Percentiles rank a stretch among this genome's conserved stretches.
These are phyloP conservation scores for Aaosphaeria pasadenensis DNA, from an alignment of 2,329 filamentous ascomycete genomes.

Conservation along the genomic window DNA sequence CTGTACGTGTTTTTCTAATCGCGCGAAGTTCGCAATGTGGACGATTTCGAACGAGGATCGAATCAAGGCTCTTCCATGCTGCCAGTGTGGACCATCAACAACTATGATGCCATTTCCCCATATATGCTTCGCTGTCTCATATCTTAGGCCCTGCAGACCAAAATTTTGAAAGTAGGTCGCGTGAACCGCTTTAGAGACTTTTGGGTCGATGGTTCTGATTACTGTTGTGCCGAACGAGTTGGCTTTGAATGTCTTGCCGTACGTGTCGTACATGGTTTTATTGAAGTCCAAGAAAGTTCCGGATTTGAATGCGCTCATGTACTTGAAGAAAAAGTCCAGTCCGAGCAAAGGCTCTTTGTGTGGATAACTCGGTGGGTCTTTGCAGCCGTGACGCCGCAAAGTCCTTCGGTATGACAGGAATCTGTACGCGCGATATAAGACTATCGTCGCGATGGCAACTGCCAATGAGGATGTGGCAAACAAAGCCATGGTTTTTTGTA, in stretches of 20 bases:
- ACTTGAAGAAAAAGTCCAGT: not conserved
- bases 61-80: conserved; percentile 5
- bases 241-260: conserved; percentile 8
- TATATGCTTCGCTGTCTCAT: conserved; percentile 2
- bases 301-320: not conserved
- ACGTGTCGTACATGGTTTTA: conserved; percentile 1
- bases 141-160: conserved; percentile 6
- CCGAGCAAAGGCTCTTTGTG: not conserved
- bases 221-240: conserved; percentile 4
- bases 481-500: too few relatives aligned
- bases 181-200: conserved; percentile 8
- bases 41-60: conserved; percentile 5
- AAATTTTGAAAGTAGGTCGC: conserved; percentile 8
- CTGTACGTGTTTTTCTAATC: conserved; percentile 3
- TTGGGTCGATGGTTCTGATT: conserved; percentile 6
- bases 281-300: not conserved
- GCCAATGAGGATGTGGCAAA: too few relatives aligned
- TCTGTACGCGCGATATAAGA: too few relatives aligned
- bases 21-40: conserved; percentile 7
- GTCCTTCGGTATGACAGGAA: not conserved
- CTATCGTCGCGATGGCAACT: too few relatives aligned
- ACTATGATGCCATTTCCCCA: conserved; percentile 10
- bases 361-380: not conserved
- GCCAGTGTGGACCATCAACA: conserved; percentile 7
- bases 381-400: not conserved